phyloP scores from a whole-genome alignment of 306 rosid genomes.

The Corylus americana region DNA sequence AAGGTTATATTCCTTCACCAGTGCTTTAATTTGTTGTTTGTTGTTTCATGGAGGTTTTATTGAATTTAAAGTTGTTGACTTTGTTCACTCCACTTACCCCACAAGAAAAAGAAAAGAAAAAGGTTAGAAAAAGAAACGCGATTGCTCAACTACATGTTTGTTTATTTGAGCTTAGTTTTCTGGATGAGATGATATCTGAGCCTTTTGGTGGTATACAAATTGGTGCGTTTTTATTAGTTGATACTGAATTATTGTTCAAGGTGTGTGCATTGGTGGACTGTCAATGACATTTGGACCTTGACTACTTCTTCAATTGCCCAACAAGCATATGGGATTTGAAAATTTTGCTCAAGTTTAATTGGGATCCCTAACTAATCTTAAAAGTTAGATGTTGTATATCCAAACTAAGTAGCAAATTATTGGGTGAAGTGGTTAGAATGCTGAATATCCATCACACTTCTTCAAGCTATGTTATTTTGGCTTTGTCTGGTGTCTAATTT shows the following conservation, averaged over 20 bases:
- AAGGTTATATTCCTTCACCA: slow-evolving; percentile 49
- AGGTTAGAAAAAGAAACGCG: background rate
- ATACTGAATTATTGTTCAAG: background rate
- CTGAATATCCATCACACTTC: background rate
- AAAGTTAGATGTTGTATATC: background rate
- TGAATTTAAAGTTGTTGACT: background rate
- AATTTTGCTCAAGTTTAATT: background rate
- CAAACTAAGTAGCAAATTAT: background rate
- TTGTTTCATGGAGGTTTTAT: background rate
- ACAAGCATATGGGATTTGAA: background rate
- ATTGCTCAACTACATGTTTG: background rate
- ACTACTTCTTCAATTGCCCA: background rate
- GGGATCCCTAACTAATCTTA: background rate
- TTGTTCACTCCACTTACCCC: background rate
- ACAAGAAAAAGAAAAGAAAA: background rate
- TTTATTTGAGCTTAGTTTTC: background rate
- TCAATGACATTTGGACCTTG: background rate
- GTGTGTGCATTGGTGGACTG: background rate
- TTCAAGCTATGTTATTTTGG: background rate
- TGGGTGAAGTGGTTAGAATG: background rate
- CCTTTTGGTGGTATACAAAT: background rate
- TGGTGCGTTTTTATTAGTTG: background rate
- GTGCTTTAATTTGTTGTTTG: background rate
- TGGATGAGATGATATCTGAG: background rate
- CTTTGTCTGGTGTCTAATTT: background rate